Percentiles rank a stretch among this genome's conserved stretches.
Evolutionary conservation across 306 rosid genomes (phyloP).

Genomic region (Hippophae tibetana): DNA sequence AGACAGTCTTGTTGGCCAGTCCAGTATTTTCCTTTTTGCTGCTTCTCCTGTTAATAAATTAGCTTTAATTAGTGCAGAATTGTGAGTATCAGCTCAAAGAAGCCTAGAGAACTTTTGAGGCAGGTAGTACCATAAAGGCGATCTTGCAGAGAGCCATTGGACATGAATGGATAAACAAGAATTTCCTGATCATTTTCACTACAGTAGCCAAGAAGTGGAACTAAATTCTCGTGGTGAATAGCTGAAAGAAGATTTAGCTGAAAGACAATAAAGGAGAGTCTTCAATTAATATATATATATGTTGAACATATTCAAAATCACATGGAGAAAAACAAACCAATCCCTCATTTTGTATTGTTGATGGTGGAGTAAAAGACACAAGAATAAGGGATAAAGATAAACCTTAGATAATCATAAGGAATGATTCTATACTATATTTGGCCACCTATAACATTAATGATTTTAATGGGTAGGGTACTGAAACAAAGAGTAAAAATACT

Average conservation of each 20-base stretch:
- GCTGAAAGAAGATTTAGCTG: constrained; percentile 82
- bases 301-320: constrained; percentile 1
- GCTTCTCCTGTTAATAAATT: constrained; percentile 60
- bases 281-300: constrained; percentile 13
- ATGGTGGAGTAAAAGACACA: too few species aligned
- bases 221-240: constrained; percentile 75
- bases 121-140: constrained; percentile 69
- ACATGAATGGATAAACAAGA: constrained; percentile 91
- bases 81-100: constrained; percentile 8
- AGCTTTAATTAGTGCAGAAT: constrained; percentile 13
- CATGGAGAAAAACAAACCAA: too few species aligned
- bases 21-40: constrained; percentile 68
- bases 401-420: too few species aligned
- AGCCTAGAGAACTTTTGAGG: constrained; percentile 8
- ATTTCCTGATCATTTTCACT: constrained; percentile 78
- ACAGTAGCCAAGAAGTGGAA: constrained; percentile 92
- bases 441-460: too few species aligned
- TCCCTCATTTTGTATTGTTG: too few species aligned
- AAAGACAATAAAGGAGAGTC: constrained; percentile 20
- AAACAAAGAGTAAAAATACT: too few species aligned
- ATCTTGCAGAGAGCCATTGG: constrained; percentile 86
- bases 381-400: too few species aligned
- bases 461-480: too few species aligned
- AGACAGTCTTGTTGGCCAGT: constrained; percentile 95
- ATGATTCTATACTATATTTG: too few species aligned